phyloP scores from a whole-genome alignment of 768 basidiomycete genomes.

The Favolaschia claudopus region DNA sequence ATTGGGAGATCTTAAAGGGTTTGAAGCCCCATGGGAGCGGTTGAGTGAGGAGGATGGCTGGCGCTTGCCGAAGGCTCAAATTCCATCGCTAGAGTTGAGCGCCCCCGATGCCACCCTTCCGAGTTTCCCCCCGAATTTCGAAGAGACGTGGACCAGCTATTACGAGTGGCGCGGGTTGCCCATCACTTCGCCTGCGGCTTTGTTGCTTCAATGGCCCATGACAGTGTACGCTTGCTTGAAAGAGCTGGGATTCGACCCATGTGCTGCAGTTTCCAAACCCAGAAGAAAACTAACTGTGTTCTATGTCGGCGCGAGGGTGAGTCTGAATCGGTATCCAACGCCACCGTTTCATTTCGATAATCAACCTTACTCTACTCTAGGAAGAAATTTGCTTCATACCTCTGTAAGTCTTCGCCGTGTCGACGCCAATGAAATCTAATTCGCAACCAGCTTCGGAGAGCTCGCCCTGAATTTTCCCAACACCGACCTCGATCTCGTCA shows the following conservation, averaged over 20 bases:
- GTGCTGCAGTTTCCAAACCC: conserved; percentile 30
- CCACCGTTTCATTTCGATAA: conserved; percentile 39
- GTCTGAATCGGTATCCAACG: no score
- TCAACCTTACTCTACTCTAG: conserved; percentile 51
- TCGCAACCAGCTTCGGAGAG: conserved; percentile 49
- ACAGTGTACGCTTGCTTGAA: conserved; percentile 47
- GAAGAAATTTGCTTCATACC: conserved; percentile 49
- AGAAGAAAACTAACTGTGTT: no score
- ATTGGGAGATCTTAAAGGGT: no score
- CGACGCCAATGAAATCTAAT: not conserved
- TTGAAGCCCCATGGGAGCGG: no score
- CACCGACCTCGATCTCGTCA: conserved; percentile 49
- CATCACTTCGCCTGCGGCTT: conserved; percentile 48
- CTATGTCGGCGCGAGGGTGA: no score
- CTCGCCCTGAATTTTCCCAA: conserved; percentile 52
- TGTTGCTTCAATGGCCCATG: conserved; percentile 52
- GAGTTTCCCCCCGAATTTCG: no score
- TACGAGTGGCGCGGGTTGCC: conserved; percentile 54
- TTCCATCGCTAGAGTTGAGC: no score
- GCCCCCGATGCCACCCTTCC: no score
- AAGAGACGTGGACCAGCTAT: conserved; percentile 51
- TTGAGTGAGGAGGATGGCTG: no score
- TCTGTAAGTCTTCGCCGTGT: conserved; percentile 37
- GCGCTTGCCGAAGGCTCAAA: no score
- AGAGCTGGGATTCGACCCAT: conserved; percentile 39